Evolutionary conservation across 2,329 filamentous ascomycete genomes (phyloP).

Genomic region (Pyrenophora teres): DNA sequence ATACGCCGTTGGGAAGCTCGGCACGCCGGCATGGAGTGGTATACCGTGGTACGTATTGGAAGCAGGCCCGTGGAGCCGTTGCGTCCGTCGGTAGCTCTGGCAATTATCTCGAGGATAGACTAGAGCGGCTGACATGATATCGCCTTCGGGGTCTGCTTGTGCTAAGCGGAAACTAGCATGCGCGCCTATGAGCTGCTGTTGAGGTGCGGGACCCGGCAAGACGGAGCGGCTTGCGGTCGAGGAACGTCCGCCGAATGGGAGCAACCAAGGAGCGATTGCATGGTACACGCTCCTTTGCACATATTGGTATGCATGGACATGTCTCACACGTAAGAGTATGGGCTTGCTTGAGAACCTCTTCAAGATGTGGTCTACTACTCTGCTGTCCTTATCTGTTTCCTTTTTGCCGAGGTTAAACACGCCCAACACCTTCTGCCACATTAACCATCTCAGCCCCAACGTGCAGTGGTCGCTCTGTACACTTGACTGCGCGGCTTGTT

Average conservation of each 20-base stretch:
- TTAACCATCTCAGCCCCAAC: too few relatives aligned
- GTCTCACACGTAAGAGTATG: not conserved
- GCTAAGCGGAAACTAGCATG: not conserved
- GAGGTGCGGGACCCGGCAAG: constrained; percentile 5
- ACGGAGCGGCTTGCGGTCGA: constrained; percentile 14
- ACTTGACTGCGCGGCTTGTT: too few relatives aligned
- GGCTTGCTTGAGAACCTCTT: not conserved
- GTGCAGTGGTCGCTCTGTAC: too few relatives aligned
- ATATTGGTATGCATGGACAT: not conserved
- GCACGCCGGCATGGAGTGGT: constrained; percentile 1
- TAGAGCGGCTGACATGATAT: not conserved
- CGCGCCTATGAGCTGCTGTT: not conserved
- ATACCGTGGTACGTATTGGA: constrained; percentile 3
- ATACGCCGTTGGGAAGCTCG: not conserved
- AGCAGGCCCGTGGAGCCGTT: constrained; percentile 14
- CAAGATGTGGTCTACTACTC: not conserved
- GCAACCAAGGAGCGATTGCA: not conserved
- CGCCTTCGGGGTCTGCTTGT: not conserved
- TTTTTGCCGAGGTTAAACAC: constrained; percentile 8
- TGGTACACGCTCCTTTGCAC: not conserved
- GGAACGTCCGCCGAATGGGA: not conserved
- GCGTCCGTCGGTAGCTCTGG: not conserved
- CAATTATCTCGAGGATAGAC: constrained; percentile 1
- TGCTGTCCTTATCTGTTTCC: not conserved
- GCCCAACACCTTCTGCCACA: not conserved